Evolutionary conservation across 352 stramenopile species (phyloP), one percentile per base, ranked within the genome.

Genomic region (Globisporangium barbulae): DNA sequence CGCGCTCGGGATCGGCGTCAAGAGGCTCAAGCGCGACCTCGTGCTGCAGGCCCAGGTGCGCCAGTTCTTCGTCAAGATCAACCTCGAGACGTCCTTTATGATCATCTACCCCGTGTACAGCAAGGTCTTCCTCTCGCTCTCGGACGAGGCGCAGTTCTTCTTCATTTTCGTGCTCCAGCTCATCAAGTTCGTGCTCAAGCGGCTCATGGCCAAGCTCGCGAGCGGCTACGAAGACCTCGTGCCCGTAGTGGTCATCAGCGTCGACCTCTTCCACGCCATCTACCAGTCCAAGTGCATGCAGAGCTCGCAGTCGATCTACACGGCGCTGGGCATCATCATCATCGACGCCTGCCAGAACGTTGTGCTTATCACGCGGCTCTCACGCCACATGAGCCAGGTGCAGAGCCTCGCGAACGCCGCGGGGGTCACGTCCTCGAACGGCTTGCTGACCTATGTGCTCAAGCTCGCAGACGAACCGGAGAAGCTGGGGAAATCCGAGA

Each of bases 261-360:
- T 60, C 12, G 54, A 50, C 33, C 35, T 60, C 54, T 60, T 50
- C 35, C 28, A 60, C 41, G 22, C 54, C 17, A 35, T 60, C 35
- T 60, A 60, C 41, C 54, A 60, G 33, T 60, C 35, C 54, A 60
- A 60, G 54, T 50, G 54, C 41, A 50, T 60, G 54, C 54, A 56
- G 50, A 56, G 50, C 50, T 37, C 50, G 1, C 17, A 28, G 7
- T 60, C 54, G n/a, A 25, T 60, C 9, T 22, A 8, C 25, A 50
- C 54, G 31, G 49, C 21, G 0, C 3, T 37, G 1, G 54, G 9
- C 10, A 60, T 50, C 41, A 35, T 60, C 35, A 2, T n/a, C 1
- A 60, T 49, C 54, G 54, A 60, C 41, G 54, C 54, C 12, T 13
- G 17, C 35, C 54, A 60, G 41, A 60, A 60, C 19, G 25, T 41